A percentile compares a stretch with the other conserved stretches of the same genome.
Evolutionary conservation across 441 rosid species (phyloP).

Genomic region (Mallotus repandus): DNA sequence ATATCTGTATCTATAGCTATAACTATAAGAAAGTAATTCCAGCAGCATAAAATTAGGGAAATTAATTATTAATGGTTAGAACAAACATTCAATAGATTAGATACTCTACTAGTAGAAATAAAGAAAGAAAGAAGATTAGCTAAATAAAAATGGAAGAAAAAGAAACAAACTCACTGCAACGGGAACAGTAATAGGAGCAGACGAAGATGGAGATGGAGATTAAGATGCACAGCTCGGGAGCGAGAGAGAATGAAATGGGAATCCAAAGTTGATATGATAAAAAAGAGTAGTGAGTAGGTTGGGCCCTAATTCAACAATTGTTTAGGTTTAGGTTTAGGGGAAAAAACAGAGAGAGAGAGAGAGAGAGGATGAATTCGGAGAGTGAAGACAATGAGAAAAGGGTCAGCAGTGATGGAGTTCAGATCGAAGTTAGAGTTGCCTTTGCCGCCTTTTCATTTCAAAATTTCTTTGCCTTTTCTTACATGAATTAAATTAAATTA

Average conservation of each 20-base stretch:
- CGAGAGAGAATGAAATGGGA: background rate
- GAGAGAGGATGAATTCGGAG: background rate
- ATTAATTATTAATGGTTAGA: too few species aligned
- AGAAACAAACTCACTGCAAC: background rate
- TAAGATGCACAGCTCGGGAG: too few species aligned
- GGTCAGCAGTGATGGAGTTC: background rate
- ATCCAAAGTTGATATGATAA: background rate
- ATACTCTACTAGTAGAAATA: too few species aligned
- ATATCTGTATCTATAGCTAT: too few species aligned
- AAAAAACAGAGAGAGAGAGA: too few species aligned
- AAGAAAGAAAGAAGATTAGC: too few species aligned
- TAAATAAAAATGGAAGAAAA: background rate
- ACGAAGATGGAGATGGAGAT: background rate
- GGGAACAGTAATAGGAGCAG: background rate
- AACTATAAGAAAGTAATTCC: too few species aligned
- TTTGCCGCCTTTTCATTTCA: slow-evolving; percentile 30
- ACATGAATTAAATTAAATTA: too few species aligned
- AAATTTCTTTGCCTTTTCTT: background rate
- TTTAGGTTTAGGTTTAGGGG: background rate
- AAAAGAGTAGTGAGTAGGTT: background rate
- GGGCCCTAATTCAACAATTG: background rate
- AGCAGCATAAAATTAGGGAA: too few species aligned
- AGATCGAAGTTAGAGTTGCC: background rate
- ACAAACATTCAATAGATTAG: too few species aligned
- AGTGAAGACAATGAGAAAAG: slow-evolving; percentile 31